These are phyloP conservation scores for Fragaria vesca DNA, from an alignment of 306 rosid genomes.

Conservation along the genomic window DNA sequence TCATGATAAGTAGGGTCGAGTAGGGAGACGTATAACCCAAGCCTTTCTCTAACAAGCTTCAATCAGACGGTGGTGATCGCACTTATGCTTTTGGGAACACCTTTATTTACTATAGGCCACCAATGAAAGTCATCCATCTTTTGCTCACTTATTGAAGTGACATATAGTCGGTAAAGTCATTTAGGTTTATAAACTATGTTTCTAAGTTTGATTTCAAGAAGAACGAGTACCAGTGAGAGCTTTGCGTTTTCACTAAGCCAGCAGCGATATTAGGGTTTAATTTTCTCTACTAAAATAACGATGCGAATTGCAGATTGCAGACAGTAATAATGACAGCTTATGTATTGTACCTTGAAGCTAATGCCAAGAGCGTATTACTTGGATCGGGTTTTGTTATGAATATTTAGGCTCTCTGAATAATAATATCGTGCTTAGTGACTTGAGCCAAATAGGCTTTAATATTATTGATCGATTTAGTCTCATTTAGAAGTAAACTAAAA, in stretches of 20 bases:
- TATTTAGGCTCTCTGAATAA: background rate
- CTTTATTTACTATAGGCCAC: background rate
- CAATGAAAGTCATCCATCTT: background rate
- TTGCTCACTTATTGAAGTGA: background rate
- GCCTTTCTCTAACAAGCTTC: slow-evolving; percentile 1
- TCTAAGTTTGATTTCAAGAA: background rate
- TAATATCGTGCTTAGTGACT: slow-evolving; percentile 15
- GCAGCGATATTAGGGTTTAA: background rate
- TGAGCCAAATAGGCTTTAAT: background rate
- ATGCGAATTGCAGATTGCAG: background rate
- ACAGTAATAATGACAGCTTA: background rate
- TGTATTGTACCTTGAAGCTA: background rate
- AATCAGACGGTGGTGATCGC: slow-evolving; percentile 13
- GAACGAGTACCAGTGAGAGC: background rate
- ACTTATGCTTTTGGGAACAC: background rate
- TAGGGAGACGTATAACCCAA: slow-evolving; percentile 29
- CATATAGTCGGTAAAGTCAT: background rate
- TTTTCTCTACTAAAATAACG: background rate
- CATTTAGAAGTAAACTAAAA: background rate
- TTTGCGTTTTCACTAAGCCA: background rate
- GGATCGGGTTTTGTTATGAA: slow-evolving; percentile 6
- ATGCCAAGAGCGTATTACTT: slow-evolving; percentile 10
- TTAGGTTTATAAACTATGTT: background rate
- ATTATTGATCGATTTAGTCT: background rate
- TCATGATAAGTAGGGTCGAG: slow-evolving; percentile 33